Conservation (phyloP, 768 basidiomycete species). For the Lactifluus subvellereus region DNA sequence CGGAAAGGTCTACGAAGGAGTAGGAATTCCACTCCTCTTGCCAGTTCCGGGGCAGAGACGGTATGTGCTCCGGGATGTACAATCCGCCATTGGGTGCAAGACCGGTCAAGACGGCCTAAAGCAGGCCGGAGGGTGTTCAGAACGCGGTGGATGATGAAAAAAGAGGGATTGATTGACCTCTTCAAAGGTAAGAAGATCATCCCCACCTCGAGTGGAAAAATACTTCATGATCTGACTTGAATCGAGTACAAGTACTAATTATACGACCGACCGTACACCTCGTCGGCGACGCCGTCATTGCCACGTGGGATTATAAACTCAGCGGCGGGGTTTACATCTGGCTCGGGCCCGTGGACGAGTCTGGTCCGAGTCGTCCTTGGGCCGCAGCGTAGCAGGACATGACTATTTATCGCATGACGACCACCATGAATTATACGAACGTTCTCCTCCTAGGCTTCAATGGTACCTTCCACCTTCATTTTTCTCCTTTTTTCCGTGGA, state of each 20-base stretch:
- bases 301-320: conserved; percentile 7
- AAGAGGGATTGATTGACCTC: conserved; percentile 51
- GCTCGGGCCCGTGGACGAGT: not conserved
- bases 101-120: conserved; percentile 88
- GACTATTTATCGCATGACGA: not conserved
- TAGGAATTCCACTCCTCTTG: conserved; percentile 62
- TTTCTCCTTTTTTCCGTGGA: not conserved
- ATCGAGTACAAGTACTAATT: not conserved
- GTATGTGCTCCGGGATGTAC: conserved; percentile 87
- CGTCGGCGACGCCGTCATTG: not conserved
- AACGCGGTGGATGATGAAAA: conserved; percentile 19
- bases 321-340: conserved; percentile 3
- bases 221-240: conserved; percentile 68
- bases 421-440: not conserved
- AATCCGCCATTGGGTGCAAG: conserved; percentile 96
- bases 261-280: not conserved
- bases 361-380: not conserved
- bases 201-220: conserved; percentile 86
- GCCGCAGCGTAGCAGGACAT: not conserved
- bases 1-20: conserved; percentile 80
- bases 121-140: conserved; percentile 5
- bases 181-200: conserved; percentile 78
- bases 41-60: conserved; percentile 80
- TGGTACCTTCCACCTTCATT: no score
- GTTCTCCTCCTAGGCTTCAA: not conserved